phyloP scores from a whole-genome alignment of 2,329 filamentous ascomycete species.

The Stagonosporopsis rhizophila region DNA sequence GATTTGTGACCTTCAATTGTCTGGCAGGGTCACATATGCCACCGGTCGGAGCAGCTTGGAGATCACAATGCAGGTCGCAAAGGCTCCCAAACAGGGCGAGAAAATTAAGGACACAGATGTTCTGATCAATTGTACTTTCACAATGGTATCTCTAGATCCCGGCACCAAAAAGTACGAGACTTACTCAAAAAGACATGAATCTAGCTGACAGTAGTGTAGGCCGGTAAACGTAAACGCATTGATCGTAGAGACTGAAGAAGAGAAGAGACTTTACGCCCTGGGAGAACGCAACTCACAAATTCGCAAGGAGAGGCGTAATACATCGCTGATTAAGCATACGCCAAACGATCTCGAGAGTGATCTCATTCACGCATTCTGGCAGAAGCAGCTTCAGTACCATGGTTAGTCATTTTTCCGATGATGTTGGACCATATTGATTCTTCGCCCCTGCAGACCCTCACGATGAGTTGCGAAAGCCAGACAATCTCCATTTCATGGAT shows the following conservation, averaged over 20 bases:
- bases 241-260: slow-evolving; percentile 68
- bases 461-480: slow-evolving; percentile 60
- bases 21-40: slow-evolving; percentile 72
- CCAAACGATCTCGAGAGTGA: slow-evolving; percentile 75
- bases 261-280: slow-evolving; percentile 67
- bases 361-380: slow-evolving; percentile 77
- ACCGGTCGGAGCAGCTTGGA: slow-evolving; percentile 77
- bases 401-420: slow-evolving; percentile 44
- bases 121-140: slow-evolving; percentile 75
- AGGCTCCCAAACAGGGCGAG: slow-evolving; percentile 67
- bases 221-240: slow-evolving; percentile 69
- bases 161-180: slow-evolving; percentile 64
- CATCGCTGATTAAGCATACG: slow-evolving; percentile 68
- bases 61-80: slow-evolving; percentile 75
- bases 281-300: slow-evolving; percentile 72
- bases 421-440: background rate
- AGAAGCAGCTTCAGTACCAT: slow-evolving; percentile 69
- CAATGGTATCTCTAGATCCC: slow-evolving; percentile 78
- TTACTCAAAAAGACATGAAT: background rate
- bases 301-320: slow-evolving; percentile 68
- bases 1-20: slow-evolving; percentile 79
- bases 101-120: slow-evolving; percentile 65
- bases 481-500: slow-evolving; percentile 68
- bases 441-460: slow-evolving; percentile 57
- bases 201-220: slow-evolving; percentile 36